phyloP scores from a whole-genome alignment of 768 basidiomycete species.

The Leccinum subtestaceum region DNA sequence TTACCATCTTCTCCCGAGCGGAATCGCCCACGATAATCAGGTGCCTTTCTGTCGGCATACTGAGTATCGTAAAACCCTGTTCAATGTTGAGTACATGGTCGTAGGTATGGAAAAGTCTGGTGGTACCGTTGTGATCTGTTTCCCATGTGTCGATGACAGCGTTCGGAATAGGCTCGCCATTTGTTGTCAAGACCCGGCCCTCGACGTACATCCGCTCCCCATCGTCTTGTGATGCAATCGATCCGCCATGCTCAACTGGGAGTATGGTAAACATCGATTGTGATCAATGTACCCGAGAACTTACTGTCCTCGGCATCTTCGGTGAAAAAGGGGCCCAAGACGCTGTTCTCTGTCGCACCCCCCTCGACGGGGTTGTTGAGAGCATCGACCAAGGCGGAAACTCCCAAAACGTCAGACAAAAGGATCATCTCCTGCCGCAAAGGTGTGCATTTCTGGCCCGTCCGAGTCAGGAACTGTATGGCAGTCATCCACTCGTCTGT shows the following conservation, averaged over 20 bases:
- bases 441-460: constrained; percentile 70
- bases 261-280: not conserved
- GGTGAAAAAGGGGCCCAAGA: constrained; percentile 82
- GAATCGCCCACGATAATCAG: constrained; percentile 75
- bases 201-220: constrained; percentile 82
- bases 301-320: constrained; percentile 71
- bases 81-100: not conserved
- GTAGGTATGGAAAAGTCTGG: constrained; percentile 5
- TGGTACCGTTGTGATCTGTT: constrained; percentile 59
- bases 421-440: constrained; percentile 80
- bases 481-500: constrained; percentile 85
- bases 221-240: constrained; percentile 85
- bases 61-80: constrained; percentile 42
- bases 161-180: constrained; percentile 61
- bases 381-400: constrained; percentile 73
- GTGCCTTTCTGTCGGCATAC: constrained; percentile 50
- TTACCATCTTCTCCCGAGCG: constrained; percentile 56
- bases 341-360: constrained; percentile 68
- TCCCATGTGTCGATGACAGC: constrained; percentile 85
- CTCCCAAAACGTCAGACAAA: constrained; percentile 78
- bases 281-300: constrained; percentile 15
- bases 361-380: constrained; percentile 65
- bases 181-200: constrained; percentile 57
- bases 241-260: constrained; percentile 55
- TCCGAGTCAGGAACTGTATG: constrained; percentile 73